Conservation (phyloP, 352 stramenopile genomes). For the Globisporangium takayamanum region DNA sequence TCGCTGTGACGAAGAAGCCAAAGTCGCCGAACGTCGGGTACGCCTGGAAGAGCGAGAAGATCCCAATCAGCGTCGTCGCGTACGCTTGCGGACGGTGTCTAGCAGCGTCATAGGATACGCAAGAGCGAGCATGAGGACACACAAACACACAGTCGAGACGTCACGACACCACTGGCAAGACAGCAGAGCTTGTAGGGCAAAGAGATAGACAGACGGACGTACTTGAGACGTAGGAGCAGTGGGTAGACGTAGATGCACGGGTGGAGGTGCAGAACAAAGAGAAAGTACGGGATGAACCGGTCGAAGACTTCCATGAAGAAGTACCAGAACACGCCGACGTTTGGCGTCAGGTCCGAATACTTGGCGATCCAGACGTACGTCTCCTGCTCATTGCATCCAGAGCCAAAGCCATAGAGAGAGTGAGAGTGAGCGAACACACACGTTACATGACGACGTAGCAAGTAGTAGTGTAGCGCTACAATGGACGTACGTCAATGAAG, state of each 20-base stretch:
- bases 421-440: slow-evolving; percentile 1
- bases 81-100: slow-evolving; percentile 71
- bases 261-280: slow-evolving; percentile 75
- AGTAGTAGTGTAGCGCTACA: background rate
- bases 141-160: background rate
- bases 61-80: slow-evolving; percentile 54
- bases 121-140: background rate
- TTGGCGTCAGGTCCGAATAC: slow-evolving; percentile 80
- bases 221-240: slow-evolving; percentile 74
- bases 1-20: slow-evolving; percentile 63
- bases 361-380: slow-evolving; percentile 77
- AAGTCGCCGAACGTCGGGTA: slow-evolving; percentile 78
- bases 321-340: slow-evolving; percentile 86
- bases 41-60: slow-evolving; percentile 73
- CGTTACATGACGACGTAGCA: background rate
- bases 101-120: slow-evolving; percentile 1
- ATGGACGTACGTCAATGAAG: slow-evolving; percentile 44
- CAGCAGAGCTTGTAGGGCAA: background rate
- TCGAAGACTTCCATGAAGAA: slow-evolving; percentile 88
- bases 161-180: background rate
- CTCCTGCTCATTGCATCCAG: slow-evolving; percentile 22
- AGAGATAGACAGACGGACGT: slow-evolving; percentile 10
- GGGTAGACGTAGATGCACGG: slow-evolving; percentile 76
- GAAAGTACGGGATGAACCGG: slow-evolving; percentile 80
- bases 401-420: too few relatives aligned